Percentiles rank a stretch among this genome's conserved stretches.
phyloP scores from a whole-genome alignment of 306 rosid genomes.

The Coriaria nepalensis region DNA sequence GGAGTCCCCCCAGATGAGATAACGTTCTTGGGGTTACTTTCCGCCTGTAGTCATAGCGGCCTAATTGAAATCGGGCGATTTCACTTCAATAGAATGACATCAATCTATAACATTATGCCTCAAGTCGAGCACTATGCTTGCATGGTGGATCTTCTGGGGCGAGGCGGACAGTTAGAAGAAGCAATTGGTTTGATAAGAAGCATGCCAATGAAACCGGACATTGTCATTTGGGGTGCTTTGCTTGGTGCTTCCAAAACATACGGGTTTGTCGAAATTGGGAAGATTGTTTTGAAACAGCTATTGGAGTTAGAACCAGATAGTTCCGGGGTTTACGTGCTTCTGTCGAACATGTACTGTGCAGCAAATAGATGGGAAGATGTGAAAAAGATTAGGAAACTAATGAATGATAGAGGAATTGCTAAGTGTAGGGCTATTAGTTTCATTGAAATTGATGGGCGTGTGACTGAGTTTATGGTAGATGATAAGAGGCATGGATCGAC shows the following conservation, averaged over 20 bases:
- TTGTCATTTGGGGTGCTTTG: conserved; percentile 62
- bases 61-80: conserved; percentile 38
- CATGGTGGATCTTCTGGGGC: conserved; percentile 64
- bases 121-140: conserved; percentile 64
- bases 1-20: conserved; percentile 49
- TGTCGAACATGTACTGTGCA: conserved; percentile 59
- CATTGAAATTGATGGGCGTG: conserved; percentile 35
- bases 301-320: conserved; percentile 37
- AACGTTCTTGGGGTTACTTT: conserved; percentile 60
- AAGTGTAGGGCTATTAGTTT: conserved; percentile 58
- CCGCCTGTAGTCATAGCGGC: conserved; percentile 67
- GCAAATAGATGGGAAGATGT: conserved; percentile 59
- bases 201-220: conserved; percentile 63
- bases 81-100: conserved; percentile 43
- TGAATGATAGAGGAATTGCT: conserved; percentile 34
- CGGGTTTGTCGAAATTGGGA: conserved; percentile 39
- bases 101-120: conserved; percentile 26
- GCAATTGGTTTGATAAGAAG: conserved; percentile 35
- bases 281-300: conserved; percentile 54
- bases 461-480: conserved; percentile 39
- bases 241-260: conserved; percentile 67
- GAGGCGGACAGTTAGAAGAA: conserved; percentile 48
- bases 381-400: conserved; percentile 47
- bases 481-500: conserved; percentile 32
- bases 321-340: conserved; percentile 55